These are phyloP conservation scores for Fusarium xylarioides DNA, from an alignment of 2,329 filamentous ascomycete species.

Conservation along the genomic window DNA sequence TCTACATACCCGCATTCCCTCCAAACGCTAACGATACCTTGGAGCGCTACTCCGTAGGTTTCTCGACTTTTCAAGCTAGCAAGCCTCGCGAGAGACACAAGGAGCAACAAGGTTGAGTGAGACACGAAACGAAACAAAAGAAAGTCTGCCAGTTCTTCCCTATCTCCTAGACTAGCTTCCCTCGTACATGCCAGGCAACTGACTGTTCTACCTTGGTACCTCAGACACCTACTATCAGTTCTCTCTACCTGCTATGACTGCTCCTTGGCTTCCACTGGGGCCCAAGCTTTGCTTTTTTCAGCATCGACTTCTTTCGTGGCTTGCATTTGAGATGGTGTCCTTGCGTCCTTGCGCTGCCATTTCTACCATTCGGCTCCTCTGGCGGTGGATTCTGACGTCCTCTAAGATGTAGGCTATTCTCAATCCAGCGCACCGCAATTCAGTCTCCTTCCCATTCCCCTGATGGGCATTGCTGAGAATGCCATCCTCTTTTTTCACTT, in stretches of 20 bases:
- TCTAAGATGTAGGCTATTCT: constrained; percentile 21
- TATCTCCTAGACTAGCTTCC: not conserved
- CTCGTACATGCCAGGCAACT: not conserved
- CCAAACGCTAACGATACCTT: constrained; percentile 8
- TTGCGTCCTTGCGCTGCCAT: not conserved
- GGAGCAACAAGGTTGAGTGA: constrained; percentile 26
- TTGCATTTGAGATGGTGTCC: constrained; percentile 7
- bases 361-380: constrained; percentile 1
- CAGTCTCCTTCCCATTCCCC: not conserved
- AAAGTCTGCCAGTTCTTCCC: constrained; percentile 2
- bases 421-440: constrained; percentile 20
- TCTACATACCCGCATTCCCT: constrained; percentile 26
- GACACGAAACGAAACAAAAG: constrained; percentile 27
- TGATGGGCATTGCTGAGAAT: constrained; percentile 29
- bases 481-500: constrained; percentile 4
- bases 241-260: not conserved
- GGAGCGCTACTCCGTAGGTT: not conserved
- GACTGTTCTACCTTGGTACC: not conserved
- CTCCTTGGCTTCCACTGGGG: not conserved
- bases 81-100: constrained; percentile 21
- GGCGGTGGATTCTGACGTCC: not conserved
- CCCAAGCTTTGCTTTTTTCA: constrained; percentile 2
- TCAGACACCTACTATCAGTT: not conserved
- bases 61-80: constrained; percentile 15
- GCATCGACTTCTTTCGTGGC: not conserved